phyloP scores from a whole-genome alignment of 345 rosid genomes.

The Pugionium dolabratum region DNA sequence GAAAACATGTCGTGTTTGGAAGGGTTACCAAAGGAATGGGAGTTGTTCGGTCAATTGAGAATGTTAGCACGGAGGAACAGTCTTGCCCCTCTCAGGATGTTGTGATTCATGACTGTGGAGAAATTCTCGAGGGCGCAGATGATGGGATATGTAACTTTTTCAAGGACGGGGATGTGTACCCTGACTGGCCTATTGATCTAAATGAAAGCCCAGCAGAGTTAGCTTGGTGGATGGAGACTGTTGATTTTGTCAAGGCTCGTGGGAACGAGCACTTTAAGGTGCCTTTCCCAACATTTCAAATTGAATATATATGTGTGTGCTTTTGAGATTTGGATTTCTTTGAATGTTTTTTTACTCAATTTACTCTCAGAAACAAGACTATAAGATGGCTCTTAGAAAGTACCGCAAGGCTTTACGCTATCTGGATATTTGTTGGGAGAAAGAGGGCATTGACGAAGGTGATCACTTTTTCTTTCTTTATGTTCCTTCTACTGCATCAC shows the following conservation, averaged over 20 bases:
- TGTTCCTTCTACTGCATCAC: too few species aligned
- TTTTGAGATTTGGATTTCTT: background rate
- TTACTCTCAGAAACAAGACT: constrained; percentile 68
- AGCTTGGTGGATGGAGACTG: too few species aligned
- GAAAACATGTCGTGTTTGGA: too few species aligned
- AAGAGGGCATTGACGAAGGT: too few species aligned
- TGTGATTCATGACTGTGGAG: constrained; percentile 73
- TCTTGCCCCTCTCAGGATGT: constrained; percentile 63
- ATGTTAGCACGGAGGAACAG: constrained; percentile 42
- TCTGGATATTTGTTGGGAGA: constrained; percentile 93
- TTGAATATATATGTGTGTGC: background rate
- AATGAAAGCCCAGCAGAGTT: too few species aligned
- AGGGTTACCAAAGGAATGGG: too few species aligned
- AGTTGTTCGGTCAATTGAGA: too few species aligned
- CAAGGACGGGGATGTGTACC: constrained; percentile 70
- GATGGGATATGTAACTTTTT: constrained; percentile 78
- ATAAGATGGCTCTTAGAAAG: constrained; percentile 90
- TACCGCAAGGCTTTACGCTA: constrained; percentile 84
- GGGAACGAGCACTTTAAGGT: constrained; percentile 90
- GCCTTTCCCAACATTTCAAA: background rate
- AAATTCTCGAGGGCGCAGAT: constrained; percentile 68
- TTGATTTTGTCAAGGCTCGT: constrained; percentile 62
- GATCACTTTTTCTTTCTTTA: too few species aligned
- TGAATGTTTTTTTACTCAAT: background rate
- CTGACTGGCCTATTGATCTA: too few species aligned